A percentile compares a stretch with the other conserved stretches of the same genome.
These are phyloP conservation scores for Madurella fahalii DNA, from an alignment of 2,329 filamentous ascomycete genomes.

Conservation along the genomic window DNA sequence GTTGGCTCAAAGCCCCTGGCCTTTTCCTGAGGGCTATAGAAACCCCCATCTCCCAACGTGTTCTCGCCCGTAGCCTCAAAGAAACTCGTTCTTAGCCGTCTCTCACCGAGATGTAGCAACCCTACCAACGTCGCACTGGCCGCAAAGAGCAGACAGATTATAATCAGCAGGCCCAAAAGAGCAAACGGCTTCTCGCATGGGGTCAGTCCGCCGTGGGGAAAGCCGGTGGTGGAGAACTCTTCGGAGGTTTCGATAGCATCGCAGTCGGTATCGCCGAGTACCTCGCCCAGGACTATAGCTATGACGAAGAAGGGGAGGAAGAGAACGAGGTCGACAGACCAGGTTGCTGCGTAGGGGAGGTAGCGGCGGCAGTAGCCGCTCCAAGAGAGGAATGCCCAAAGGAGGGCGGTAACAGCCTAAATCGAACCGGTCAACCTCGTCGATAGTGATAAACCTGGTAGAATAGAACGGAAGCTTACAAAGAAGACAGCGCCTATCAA, in stretches of 20 bases:
- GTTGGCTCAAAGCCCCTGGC: not conserved
- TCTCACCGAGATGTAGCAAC: slow-evolving; percentile 61
- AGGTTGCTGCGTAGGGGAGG: slow-evolving; percentile 72
- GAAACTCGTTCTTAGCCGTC: slow-evolving; percentile 12
- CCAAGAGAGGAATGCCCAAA: slow-evolving; percentile 67
- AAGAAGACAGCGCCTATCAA: slow-evolving; percentile 75
- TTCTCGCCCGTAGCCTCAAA: not conserved
- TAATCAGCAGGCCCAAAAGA: slow-evolving; percentile 81
- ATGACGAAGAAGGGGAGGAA: slow-evolving; percentile 76
- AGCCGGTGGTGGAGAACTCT: slow-evolving; percentile 33
- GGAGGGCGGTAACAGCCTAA: slow-evolving; percentile 70
- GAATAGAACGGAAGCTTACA: slow-evolving; percentile 50
- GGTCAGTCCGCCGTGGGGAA: slow-evolving; percentile 49
- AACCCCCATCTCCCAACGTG: not conserved
- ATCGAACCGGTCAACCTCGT: slow-evolving; percentile 22
- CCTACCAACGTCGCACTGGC: slow-evolving; percentile 56
- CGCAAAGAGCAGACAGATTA: slow-evolving; percentile 67
- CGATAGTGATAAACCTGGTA: not conserved
- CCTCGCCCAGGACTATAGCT: slow-evolving; percentile 72
- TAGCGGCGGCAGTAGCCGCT: slow-evolving; percentile 48
- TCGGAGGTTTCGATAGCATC: slow-evolving; percentile 38
- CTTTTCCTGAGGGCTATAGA: too few species aligned
- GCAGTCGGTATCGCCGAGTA: slow-evolving; percentile 75
- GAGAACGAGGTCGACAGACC: slow-evolving; percentile 62
- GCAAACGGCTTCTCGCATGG: slow-evolving; percentile 83